These are phyloP conservation scores for Candida sp. DNA, from an alignment of 1,139 yeast species.

Conservation along the genomic window DNA sequence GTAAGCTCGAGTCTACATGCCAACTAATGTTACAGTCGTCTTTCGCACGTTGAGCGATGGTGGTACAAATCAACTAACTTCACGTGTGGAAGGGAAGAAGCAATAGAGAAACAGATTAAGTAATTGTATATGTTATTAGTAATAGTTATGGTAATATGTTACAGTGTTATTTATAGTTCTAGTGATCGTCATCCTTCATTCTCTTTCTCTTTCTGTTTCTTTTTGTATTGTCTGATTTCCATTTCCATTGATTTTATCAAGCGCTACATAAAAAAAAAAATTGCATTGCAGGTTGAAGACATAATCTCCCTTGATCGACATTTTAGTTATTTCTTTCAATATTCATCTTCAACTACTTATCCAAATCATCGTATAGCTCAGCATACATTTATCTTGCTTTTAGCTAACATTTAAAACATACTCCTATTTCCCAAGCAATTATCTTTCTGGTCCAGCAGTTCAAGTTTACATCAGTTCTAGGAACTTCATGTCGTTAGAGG, in stretches of 20 bases:
- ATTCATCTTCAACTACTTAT: neutral
- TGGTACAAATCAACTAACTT: neutral
- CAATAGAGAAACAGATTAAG: no score
- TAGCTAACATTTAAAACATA: neutral
- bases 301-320: neutral
- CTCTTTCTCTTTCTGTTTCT: no score
- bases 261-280: neutral
- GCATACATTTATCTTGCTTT: neutral
- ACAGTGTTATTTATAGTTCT: no score
- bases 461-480: neutral
- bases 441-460: neutral
- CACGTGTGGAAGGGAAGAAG: neutral
- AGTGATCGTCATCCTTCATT: no score
- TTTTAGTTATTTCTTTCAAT: neutral
- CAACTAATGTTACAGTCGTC: neutral
- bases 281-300: neutral
- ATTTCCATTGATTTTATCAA: neutral
- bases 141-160: no score
- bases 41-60: neutral
- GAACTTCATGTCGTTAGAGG: slow-evolving; percentile 3
- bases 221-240: neutral
- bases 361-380: neutral
- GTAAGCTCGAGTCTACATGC: neutral
- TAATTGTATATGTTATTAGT: no score
- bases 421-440: neutral